A percentile compares a stretch with the other conserved stretches of the same genome.
Conservation (phyloP, 2,329 filamentous ascomycete genomes). For the Ophiostoma sp. region DNA sequence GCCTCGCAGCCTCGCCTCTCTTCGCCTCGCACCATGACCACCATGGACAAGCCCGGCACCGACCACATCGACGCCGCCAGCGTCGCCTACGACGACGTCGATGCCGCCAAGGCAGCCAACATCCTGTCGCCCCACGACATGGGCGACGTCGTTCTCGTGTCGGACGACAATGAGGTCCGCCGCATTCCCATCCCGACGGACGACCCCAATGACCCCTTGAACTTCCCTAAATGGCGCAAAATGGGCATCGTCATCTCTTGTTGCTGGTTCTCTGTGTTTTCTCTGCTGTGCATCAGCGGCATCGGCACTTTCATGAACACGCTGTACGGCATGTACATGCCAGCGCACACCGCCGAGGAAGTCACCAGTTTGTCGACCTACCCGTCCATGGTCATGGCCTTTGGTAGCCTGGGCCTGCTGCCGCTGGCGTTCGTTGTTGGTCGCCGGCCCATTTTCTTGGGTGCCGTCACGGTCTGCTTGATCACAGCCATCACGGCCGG, state of each 20-base stretch:
- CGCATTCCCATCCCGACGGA: neutral
- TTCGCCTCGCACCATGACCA: no score
- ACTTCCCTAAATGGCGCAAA: neutral
- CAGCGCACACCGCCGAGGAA: neutral
- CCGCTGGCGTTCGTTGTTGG: neutral
- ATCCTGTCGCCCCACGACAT: neutral
- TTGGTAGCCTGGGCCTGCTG: neutral
- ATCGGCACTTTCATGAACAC: neutral
- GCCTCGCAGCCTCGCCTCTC: neutral
- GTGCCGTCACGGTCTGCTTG: neutral
- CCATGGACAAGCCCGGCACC: neutral
- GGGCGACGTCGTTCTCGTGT: neutral
- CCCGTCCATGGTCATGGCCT: neutral
- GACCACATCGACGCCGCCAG: neutral
- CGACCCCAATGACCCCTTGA: neutral
- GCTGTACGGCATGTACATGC: neutral
- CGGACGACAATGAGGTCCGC: neutral
- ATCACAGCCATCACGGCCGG: neutral
- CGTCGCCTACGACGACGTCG: neutral
- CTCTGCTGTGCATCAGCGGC: neutral
- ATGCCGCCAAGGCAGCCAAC: neutral
- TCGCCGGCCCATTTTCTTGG: neutral
- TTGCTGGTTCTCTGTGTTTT: neutral
- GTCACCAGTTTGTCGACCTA: neutral
- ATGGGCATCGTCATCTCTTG: neutral